phyloP scores from a whole-genome alignment of 2,329 filamentous ascomycete species.

The Arthrinium puccinioides region DNA sequence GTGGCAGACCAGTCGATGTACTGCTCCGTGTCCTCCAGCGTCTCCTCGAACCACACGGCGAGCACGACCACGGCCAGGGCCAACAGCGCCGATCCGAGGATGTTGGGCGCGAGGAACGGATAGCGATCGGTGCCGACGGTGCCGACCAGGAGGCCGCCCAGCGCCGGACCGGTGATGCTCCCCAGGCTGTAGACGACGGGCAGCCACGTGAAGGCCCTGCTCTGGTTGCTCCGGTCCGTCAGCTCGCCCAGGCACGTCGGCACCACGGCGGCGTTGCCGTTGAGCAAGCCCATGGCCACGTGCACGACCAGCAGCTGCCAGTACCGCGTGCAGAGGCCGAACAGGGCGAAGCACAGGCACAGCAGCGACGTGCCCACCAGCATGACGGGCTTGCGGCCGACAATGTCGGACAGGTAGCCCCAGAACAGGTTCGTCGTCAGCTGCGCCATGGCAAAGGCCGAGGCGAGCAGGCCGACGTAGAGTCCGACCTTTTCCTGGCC shows the following conservation, averaged over 20 bases:
- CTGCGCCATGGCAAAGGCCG: slow-evolving; percentile 86
- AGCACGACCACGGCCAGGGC: slow-evolving; percentile 65
- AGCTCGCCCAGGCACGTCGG: slow-evolving; percentile 92
- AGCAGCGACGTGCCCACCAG: slow-evolving; percentile 77
- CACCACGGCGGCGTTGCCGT: slow-evolving; percentile 91
- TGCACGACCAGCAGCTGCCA: slow-evolving; percentile 85
- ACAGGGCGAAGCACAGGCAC: slow-evolving; percentile 71
- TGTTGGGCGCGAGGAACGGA: slow-evolving; percentile 80
- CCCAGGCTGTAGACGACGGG: slow-evolving; percentile 95
- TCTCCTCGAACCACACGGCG: slow-evolving; percentile 81
- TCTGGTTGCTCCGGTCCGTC: slow-evolving; percentile 92
- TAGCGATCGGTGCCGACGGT: slow-evolving; percentile 52
- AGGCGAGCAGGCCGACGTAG: slow-evolving; percentile 86
- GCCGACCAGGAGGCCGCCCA: slow-evolving; percentile 80
- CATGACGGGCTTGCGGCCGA: slow-evolving; percentile 78
- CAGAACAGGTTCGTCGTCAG: slow-evolving; percentile 88
- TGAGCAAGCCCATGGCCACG: slow-evolving; percentile 82
- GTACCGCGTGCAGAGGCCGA: slow-evolving; percentile 77
- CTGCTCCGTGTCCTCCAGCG: slow-evolving; percentile 46
- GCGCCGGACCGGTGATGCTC: slow-evolving; percentile 82
- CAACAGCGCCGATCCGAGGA: slow-evolving; percentile 68
- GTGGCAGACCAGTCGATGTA: slow-evolving; percentile 22
- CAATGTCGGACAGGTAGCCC: slow-evolving; percentile 74
- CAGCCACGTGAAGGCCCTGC: slow-evolving; percentile 84
- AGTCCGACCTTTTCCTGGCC: slow-evolving; percentile 64